A percentile compares a stretch with the other conserved stretches of the same genome.
phyloP scores from a whole-genome alignment of 2,329 filamentous ascomycete genomes.

The Verticillium alfalfae region DNA sequence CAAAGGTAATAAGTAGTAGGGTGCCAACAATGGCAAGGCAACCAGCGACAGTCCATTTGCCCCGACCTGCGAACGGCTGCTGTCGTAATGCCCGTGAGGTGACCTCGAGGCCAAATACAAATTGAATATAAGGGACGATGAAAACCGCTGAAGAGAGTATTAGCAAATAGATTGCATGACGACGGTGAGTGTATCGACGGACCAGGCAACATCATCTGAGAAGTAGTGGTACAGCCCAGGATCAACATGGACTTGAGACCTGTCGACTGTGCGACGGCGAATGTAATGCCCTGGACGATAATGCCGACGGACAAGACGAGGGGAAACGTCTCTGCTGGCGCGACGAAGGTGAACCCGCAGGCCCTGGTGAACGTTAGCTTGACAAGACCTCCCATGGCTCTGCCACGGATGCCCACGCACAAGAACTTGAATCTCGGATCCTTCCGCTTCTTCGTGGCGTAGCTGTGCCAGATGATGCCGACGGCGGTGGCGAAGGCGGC shows the following conservation, averaged over 20 bases:
- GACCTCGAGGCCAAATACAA: constrained; percentile 61
- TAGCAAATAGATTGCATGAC: not conserved
- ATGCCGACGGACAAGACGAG: constrained; percentile 54
- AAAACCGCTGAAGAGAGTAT: constrained; percentile 48
- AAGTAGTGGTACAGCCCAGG: constrained; percentile 45
- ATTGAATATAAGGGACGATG: constrained; percentile 58
- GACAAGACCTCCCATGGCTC: not conserved
- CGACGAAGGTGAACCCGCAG: constrained; percentile 36
- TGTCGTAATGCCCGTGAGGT: constrained; percentile 48
- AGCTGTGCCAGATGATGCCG: constrained; percentile 54
- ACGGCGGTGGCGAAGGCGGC: constrained; percentile 50
- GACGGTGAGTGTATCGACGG: constrained; percentile 13
- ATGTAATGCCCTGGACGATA: constrained; percentile 50
- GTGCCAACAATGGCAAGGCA: constrained; percentile 48
- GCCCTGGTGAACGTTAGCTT: constrained; percentile 18
- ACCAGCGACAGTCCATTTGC: constrained; percentile 54
- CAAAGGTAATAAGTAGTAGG: constrained; percentile 49
- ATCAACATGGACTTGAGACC: constrained; percentile 47
- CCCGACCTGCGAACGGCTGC: constrained; percentile 51
- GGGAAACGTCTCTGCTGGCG: constrained; percentile 44
- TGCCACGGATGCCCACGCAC: constrained; percentile 19
- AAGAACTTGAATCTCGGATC: constrained; percentile 33
- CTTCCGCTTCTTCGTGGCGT: constrained; percentile 35
- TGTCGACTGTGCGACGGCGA: constrained; percentile 50
- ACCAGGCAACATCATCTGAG: constrained; percentile 58